Evolutionary conservation across 179 eudicot genomes (phyloP), one percentile per base, ranked within the genome.

Genomic region (Patellifolia procumbens): DNA sequence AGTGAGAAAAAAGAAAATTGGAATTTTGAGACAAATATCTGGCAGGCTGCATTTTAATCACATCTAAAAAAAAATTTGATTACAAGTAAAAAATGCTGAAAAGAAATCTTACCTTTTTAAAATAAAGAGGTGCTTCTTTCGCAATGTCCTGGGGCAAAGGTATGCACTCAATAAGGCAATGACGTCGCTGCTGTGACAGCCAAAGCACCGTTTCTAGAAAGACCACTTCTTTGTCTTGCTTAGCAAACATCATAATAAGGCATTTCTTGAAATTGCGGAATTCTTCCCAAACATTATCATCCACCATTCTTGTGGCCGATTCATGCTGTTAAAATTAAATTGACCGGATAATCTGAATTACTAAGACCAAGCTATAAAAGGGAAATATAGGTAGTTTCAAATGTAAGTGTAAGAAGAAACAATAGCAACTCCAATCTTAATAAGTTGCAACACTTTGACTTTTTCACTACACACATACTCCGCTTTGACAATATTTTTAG

Each of bases 181-280:
- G 98, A 32, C 97, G 92, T 45, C 88, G 83, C 81, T 93, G 97
- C 67, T 85, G 84, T 7, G 91, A 83, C 83, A 93, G 76, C 51
- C 90, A 89, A 81, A 91, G 88, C 60, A 93, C 98, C 1, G 99
- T 95, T 84, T 95, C 99, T 69, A 95, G 80, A 76, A 95, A 95
- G 66, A 93, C 79, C 53, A 91, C 79, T 22, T 95, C 99, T 89
- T 88, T 91, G 75, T 91, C 98, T 84, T 95, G 96, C 84, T 95
- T 88, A 2, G 89, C 90, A 85, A 89, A 91, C 99, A 95, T 95
- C 99, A 89, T 95, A 51, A 91, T 88, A 17, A 95, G 88, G 72
- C 99, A 95, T 78, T 95, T 95, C 86, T 95, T 95, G 88, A 95
- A 95, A 78, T 93, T 95, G 59, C 99, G 91, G 62, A 95, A 86